Base-by-base conservation (phyloP, 495 filamentous ascomycete genomes). In the Penicillium cinerascens region DNA sequence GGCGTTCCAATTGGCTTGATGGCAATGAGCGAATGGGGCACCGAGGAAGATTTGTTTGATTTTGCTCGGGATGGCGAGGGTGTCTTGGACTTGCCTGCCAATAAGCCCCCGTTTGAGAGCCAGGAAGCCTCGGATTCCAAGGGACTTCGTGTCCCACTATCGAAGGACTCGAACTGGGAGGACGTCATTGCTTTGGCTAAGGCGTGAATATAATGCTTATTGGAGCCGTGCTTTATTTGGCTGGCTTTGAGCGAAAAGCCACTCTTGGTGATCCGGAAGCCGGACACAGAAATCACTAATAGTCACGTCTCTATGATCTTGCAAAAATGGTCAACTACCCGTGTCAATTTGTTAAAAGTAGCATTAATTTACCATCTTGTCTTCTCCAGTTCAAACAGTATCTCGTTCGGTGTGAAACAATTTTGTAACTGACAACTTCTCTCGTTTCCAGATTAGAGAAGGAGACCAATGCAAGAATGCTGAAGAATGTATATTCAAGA, bases 1-100 rank as follows among this genome's bases (percentile, higher is more conserved):
- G 79, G 48, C 29, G 71, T 91, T 11, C 91, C 92, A 0, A 76
- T 96, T 21, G 90, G 90, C n/a, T 50, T 96, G 49, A 92, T 92
- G 88, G 92, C 84, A 2, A 88, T 92, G 83, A 84, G 79, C 0
- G 88, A 95, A 69, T 96, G 92, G 92, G 91, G 91, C 0, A 73
- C 66, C 11, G 92, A 97, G 67, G 91, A 95, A 59, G 80, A 78
- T 36, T 66, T 96, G 64, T 70, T 97, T 42, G 81, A 72, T 45
- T 91, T 86, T 73, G 91, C 88, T 44, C 79, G 78, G 49, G 84
- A 88, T 60, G 78, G 75, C 0, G 89, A 95, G 73, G 60, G 70
- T 65, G 42, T 83, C 17, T 46, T 75, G 52, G 71, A 71, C 56
- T 42, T 69, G 21, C 44, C 63, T 39, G 61, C 48, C 44, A 47